A percentile compares a stretch with the other conserved stretches of the same genome.
These are phyloP conservation scores for Colletotrichum lindemuthianum DNA, from an alignment of 2,329 filamentous ascomycete genomes.

Conservation along the genomic window DNA sequence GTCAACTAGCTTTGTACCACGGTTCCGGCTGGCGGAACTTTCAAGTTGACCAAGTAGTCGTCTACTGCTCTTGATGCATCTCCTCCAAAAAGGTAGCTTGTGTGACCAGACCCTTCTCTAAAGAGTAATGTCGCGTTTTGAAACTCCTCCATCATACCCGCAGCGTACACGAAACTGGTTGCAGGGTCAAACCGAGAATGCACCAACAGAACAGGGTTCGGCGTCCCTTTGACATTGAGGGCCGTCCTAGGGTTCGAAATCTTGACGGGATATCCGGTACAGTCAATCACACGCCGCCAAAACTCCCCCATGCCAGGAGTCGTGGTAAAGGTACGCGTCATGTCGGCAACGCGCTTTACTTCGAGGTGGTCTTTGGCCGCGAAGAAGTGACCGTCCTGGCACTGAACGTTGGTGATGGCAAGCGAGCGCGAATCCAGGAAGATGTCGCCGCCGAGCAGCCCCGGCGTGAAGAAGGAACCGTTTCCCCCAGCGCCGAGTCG, in stretches of 20 bases:
- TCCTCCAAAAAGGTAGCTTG: conserved; percentile 17
- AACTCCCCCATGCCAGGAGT: conserved; percentile 28
- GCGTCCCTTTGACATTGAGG: conserved; percentile 13
- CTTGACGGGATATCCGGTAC: conserved; percentile 28
- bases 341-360: conserved; percentile 18
- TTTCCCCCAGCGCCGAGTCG: conserved; percentile 9
- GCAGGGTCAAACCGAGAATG: conserved; percentile 27
- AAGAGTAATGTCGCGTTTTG: conserved; percentile 14
- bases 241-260: conserved; percentile 26
- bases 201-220: conserved; percentile 21
- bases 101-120: conserved; percentile 28
- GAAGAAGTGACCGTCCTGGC: conserved; percentile 29
- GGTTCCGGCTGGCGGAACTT: conserved; percentile 20
- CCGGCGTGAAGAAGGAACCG: conserved; percentile 3
- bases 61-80: conserved; percentile 25
- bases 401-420: conserved; percentile 24
- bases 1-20: conserved; percentile 6
- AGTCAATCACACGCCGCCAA: conserved; percentile 29
- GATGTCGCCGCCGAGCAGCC: conserved; percentile 11
- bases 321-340: conserved; percentile 16
- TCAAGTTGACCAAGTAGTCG: conserved; percentile 21
- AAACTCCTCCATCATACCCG: conserved; percentile 27
- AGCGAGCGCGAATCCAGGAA: conserved; percentile 3
- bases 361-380: conserved; percentile 23
- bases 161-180: conserved; percentile 24